phyloP scores from a whole-genome alignment of 208 protist species.

The Crithidia acanthocephali region DNA sequence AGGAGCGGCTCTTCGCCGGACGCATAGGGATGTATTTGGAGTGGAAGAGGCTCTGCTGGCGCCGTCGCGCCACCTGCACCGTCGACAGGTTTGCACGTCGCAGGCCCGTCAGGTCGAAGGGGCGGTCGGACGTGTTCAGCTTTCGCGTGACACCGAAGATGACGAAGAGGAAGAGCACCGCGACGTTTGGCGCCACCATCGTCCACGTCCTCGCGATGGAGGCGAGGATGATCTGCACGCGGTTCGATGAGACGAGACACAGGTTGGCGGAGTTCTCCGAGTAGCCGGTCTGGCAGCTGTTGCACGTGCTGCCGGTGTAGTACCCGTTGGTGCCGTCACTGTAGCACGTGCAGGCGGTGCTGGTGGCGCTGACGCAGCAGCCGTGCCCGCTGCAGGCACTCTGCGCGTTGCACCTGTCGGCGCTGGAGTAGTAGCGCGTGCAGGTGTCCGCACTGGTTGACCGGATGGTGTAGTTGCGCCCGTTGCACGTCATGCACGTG shows the following conservation, averaged over 20 bases:
- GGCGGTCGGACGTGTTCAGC: conserved; percentile 65
- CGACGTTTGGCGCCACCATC: conserved; percentile 83
- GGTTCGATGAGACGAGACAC: conserved; percentile 30
- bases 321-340: conserved; percentile 42
- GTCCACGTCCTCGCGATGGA: conserved; percentile 81
- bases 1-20: conserved; percentile 67
- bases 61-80: conserved; percentile 70
- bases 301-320: conserved; percentile 45
- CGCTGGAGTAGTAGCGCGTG: conserved; percentile 25
- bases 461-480: conserved; percentile 50
- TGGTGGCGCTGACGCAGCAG: conserved; percentile 46
- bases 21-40: conserved; percentile 78
- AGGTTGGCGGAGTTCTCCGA: conserved; percentile 10
- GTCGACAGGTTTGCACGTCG: conserved; percentile 74
- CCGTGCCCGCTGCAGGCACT: conserved; percentile 54
- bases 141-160: conserved; percentile 60
- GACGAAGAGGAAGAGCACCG: conserved; percentile 73
- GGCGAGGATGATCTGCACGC: conserved; percentile 57
- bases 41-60: conserved; percentile 69
- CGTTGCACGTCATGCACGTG: conserved; percentile 63
- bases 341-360: conserved; percentile 48
- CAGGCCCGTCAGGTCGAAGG: conserved; percentile 66
- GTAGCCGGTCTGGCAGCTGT: conserved; percentile 45
- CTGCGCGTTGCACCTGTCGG: conserved; percentile 26
- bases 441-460: conserved; percentile 21